Evolutionary conservation across 169 alveolate species (phyloP).

Genomic region (Theileria equi): DNA sequence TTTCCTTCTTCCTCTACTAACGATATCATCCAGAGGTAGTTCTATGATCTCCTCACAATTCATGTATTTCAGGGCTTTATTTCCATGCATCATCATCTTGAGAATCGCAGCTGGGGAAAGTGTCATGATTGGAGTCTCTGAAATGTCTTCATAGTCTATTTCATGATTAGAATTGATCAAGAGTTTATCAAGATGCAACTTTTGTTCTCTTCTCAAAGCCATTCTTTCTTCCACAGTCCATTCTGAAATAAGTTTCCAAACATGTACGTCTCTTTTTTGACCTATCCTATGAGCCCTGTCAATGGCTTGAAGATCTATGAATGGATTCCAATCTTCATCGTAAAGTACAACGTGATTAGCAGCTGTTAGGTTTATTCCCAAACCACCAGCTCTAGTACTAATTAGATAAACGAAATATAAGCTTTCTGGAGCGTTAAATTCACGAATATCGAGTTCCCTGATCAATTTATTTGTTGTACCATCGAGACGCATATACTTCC

Average conservation of each 20-base stretch:
- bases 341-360: constrained; percentile 98
- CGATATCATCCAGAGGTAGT: constrained; percentile 35
- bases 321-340: constrained; percentile 99
- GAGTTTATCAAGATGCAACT: constrained; percentile 82
- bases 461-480: constrained; percentile 87
- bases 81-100: constrained; percentile 81
- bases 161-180: constrained; percentile 74
- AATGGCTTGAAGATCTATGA: constrained; percentile 98
- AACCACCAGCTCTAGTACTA: constrained; percentile 94
- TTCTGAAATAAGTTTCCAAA: constrained; percentile 93
- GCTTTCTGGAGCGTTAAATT: constrained; percentile 79
- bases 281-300: constrained; percentile 99
- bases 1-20: constrained; percentile 51
- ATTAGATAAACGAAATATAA: constrained; percentile 82
- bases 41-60: constrained; percentile 32
- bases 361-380: constrained; percentile 95
- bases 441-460: constrained; percentile 86
- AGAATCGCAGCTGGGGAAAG: constrained; percentile 80
- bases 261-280: constrained; percentile 95
- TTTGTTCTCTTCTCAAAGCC: constrained; percentile 93
- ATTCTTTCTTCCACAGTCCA: constrained; percentile 98
- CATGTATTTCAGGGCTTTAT: constrained; percentile 70
- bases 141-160: constrained; percentile 34
- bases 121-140: constrained; percentile 33
- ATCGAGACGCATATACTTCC: constrained; percentile 88